These are phyloP conservation scores for Cornus suecica DNA, from an alignment of 148 eudicot genomes.

Conservation along the genomic window DNA sequence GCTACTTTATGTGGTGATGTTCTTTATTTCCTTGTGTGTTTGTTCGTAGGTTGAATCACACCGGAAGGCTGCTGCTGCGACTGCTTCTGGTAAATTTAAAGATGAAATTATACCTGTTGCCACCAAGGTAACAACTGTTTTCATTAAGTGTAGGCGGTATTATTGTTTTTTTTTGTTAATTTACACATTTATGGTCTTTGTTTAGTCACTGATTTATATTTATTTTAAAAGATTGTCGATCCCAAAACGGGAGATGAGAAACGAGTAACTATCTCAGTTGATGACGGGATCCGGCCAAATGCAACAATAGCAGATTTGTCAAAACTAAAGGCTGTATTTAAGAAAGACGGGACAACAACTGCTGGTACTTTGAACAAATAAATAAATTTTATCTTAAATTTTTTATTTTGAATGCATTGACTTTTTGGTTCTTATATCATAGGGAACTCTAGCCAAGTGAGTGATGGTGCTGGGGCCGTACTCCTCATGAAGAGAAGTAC, in stretches of 20 bases:
- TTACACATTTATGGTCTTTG: not conserved
- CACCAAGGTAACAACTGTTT: constrained; percentile 56
- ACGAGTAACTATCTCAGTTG: constrained; percentile 69
- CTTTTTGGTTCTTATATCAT: constrained; percentile 12
- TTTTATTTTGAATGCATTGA: not conserved
- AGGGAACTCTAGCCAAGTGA: constrained; percentile 98
- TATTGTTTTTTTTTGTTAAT: not conserved
- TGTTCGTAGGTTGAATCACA: constrained; percentile 80
- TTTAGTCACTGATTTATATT: not conserved
- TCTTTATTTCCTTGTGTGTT: constrained; percentile 6
- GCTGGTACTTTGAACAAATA: constrained; percentile 53
- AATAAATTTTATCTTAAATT: not conserved
- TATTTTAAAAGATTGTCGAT: constrained; percentile 66
- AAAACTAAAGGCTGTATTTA: constrained; percentile 85
- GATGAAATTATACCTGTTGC: constrained; percentile 84
- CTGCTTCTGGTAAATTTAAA: constrained; percentile 86
- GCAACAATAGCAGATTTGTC: constrained; percentile 58
- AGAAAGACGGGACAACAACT: constrained; percentile 91
- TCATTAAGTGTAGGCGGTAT: not conserved
- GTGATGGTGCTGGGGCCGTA: constrained; percentile 99
- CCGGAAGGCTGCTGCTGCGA: constrained; percentile 92
- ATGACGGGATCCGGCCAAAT: constrained; percentile 88
- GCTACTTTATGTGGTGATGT: not conserved
- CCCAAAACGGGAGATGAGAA: constrained; percentile 96
- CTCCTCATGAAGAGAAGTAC: constrained; percentile 94